phyloP scores from a whole-genome alignment of 768 basidiomycete species.

The Hebeloma cylindrosporum region DNA sequence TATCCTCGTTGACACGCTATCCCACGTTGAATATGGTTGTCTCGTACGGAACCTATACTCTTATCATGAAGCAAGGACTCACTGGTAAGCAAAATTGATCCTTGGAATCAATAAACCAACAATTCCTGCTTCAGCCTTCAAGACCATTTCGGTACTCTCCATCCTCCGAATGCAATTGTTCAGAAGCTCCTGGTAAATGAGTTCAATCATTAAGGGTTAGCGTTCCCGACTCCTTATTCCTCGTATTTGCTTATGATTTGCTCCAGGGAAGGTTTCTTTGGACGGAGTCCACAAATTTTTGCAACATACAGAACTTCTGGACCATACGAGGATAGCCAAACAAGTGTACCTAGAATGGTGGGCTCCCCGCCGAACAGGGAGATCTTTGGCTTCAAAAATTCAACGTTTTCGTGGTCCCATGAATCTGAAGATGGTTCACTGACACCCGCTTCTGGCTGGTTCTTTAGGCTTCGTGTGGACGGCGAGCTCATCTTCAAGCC shows the following conservation, averaged over 20 bases:
- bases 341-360: background rate
- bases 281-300: slow-evolving; percentile 50
- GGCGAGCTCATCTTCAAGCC: slow-evolving; percentile 57
- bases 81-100: no score
- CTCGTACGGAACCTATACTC: slow-evolving; percentile 58
- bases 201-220: slow-evolving; percentile 18
- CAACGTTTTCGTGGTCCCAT: slow-evolving; percentile 54
- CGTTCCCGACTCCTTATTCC: no score
- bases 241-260: background rate
- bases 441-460: slow-evolving; percentile 40
- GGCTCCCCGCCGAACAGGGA: slow-evolving; percentile 13
- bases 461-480: slow-evolving; percentile 49
- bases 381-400: slow-evolving; percentile 50
- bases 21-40: slow-evolving; percentile 67
- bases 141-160: slow-evolving; percentile 61
- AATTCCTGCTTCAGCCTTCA: slow-evolving; percentile 52
- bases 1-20: background rate
- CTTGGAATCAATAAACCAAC: no score
- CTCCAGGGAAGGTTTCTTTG: slow-evolving; percentile 60
- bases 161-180: slow-evolving; percentile 53
- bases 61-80: slow-evolving; percentile 41
- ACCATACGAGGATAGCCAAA: slow-evolving; percentile 25
- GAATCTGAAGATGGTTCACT: slow-evolving; percentile 27
- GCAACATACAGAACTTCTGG: slow-evolving; percentile 49
- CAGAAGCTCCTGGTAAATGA: slow-evolving; percentile 32